These are phyloP conservation scores for Pseudogymnoascus sp. DNA, from an alignment of 2,329 filamentous ascomycete species.

Conservation along the genomic window DNA sequence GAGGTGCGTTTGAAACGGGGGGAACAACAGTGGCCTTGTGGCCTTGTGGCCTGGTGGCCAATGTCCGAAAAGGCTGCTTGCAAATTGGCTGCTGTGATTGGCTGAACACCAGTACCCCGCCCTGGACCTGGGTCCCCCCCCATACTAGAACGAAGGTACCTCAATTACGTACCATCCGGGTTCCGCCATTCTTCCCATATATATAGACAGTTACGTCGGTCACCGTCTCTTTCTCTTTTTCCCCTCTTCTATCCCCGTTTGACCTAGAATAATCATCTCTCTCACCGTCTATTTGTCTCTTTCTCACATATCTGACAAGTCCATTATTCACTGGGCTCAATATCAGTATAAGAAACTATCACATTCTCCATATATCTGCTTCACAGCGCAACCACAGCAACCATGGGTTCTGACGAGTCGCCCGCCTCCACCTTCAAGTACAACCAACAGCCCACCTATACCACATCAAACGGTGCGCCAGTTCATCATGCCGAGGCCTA, in stretches of 20 bases:
- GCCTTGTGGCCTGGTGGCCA: not conserved
- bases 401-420: constrained; percentile 37
- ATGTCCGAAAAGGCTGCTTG: not conserved
- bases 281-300: not conserved
- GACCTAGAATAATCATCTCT: not conserved
- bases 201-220: constrained; percentile 1
- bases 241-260: not conserved
- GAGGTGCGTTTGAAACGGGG: not conserved
- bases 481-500: constrained; percentile 43
- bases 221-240: not conserved
- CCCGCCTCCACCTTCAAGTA: constrained; percentile 43
- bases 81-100: not conserved
- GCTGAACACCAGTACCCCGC: not conserved
- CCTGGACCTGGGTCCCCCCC: not conserved
- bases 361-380: not conserved
- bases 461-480: constrained; percentile 51
- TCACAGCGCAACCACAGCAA: constrained; percentile 17
- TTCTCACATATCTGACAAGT: not conserved
- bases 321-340: not conserved
- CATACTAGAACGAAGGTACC: not conserved
- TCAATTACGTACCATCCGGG: not conserved
- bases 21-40: not conserved
- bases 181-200: constrained; percentile 3
- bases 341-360: not conserved
- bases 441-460: constrained; percentile 50